Evolutionary conservation across 352 stramenopile genomes (phyloP), one percentile per base, ranked within the genome.

Genomic region (Phytophthora vignae): DNA sequence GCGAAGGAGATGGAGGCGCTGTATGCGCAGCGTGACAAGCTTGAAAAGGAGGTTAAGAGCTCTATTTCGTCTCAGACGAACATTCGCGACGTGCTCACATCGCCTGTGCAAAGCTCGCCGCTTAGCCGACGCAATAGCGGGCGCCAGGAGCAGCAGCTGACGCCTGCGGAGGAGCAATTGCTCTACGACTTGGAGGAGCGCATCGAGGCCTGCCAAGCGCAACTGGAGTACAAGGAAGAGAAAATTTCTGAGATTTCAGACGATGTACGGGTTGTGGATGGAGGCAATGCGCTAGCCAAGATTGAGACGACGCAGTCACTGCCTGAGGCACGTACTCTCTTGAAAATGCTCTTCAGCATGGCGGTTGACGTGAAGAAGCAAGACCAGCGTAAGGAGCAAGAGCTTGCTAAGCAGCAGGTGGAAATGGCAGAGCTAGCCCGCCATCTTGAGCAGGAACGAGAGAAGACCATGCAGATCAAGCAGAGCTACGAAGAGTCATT

Each of bases 171-270:
- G 64, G 88, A 95, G 54, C 85, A 94, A 44, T 54, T 95, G 19
- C 72, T 96, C 2, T 91, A 85, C 46, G 90, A 96, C 55, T 79
- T 96, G 53, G 90, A 95, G 66, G 90, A 96, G 44, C 84, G 87
- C 27, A 96, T 96, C 60, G 90, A 96, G 61, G 88, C 84, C 1
- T 95, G 88, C 46, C 90, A 96, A 72, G 88, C 87, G 1, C 84
- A 95, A 56, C 69, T 96, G 15, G 88, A 96, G 66, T 96, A 96
- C 76, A 96, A 96, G 70, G 88, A 96, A 74, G 90, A 96, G 53
- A 92, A 92, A 53, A 95, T 96, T 17, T 94, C 87, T 1, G 88
- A 95, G 48, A 94, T 95, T 36, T 71, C 84, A 3, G 79, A 86
- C n/a, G 82, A 88, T 65, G 81, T 75, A 2, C 77, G 74, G 10